Evolutionary conservation across 202 grass and related monocot genomes (phyloP), one percentile per base, ranked within the genome.

Genomic region (Bolboschoenoplectus hybrid): DNA sequence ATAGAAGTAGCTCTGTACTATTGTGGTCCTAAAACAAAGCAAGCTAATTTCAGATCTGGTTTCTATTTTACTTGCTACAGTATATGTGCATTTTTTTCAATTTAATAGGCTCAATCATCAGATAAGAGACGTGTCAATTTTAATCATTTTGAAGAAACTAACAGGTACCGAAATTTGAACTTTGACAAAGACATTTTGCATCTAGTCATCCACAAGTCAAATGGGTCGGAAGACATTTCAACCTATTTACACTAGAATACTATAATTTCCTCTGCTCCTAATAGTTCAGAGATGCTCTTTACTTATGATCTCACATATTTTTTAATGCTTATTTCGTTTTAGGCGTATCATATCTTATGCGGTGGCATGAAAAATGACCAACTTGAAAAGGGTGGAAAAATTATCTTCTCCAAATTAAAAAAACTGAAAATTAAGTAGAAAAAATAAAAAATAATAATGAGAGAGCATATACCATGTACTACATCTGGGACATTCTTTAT

Each of bases 111-210:
- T 74, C 70, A 74, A 74, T 50, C 17, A 50, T 49, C 44, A 50
- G n/a, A 49, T 20, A 6, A 20, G 41, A 46, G 36, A 69, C 26
- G 4, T 69, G 38, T 43, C 38, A 69, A 69, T 43, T 63, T 17
- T 69, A 69, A 69, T 41, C 5, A 16, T 35, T 69, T 4, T 45
- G 41, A 72, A 19, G 17, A 72, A 46, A 67, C 3, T 39, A 67
- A 40, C 12, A 67, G 36, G 65, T 67, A 35, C 20, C 43, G 56
- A 36, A 56, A 36, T 77, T 77, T 55, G 52, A n/a, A 79, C 13
- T 79, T 57, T 17, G 74, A 79, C 36, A 58, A 41, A 58, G 52
- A 78, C 52, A 79, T 38, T 39, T 12, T 34, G 2, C 74, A 79
- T 35, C 51, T 39, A 78, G 34, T 78, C 13, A 56, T 57, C 49